phyloP scores from a whole-genome alignment of 176 grass and related monocot species.

The Oryza longistaminata region DNA sequence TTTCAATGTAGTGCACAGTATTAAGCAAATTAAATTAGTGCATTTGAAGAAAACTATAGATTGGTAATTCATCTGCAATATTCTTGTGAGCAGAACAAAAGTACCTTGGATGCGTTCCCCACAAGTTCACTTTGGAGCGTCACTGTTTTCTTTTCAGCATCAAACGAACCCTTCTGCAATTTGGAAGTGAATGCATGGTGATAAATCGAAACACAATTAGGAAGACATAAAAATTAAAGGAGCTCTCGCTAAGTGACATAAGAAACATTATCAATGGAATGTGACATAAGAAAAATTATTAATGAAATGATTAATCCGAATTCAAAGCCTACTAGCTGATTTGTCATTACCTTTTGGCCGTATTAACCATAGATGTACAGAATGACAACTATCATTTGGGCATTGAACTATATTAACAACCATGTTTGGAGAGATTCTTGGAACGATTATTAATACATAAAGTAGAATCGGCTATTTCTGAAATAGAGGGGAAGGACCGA shows the following conservation, averaged over 20 bases:
- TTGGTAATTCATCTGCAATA: not conserved
- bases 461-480: not conserved
- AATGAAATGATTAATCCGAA: not conserved
- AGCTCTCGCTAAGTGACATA: not conserved
- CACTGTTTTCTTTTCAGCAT: constrained; percentile 62
- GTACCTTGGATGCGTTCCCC: constrained; percentile 91
- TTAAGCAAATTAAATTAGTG: not conserved
- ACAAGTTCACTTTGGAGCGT: constrained; percentile 77
- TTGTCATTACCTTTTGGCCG: not conserved
- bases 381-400: not conserved
- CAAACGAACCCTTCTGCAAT: constrained; percentile 77
- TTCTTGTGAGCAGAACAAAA: not conserved
- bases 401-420: not conserved
- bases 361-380: not conserved
- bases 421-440: not conserved
- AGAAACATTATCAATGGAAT: not conserved
- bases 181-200: constrained; percentile 14
- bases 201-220: constrained; percentile 7
- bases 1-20: not conserved
- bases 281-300: too few species aligned
- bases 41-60: not conserved
- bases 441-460: constrained; percentile 12
- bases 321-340: not conserved
- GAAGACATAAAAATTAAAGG: not conserved
- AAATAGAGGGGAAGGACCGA: not conserved